Conservation (phyloP, 345 rosid genomes). For the Populus tremula region DNA sequence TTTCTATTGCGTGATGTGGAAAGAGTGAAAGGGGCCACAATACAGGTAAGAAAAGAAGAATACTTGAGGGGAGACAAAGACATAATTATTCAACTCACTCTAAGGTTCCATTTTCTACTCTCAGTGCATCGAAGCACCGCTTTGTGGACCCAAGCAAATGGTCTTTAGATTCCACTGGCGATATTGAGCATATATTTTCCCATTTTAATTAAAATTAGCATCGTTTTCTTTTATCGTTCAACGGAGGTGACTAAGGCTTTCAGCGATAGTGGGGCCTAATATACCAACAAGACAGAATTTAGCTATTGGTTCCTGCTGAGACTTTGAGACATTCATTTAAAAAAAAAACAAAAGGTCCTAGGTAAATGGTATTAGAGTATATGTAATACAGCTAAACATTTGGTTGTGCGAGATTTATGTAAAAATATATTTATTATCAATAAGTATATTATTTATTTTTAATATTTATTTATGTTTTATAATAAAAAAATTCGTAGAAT, state of each 20-base stretch:
- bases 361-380: too few relatives aligned
- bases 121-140: neutral
- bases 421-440: too few relatives aligned
- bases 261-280: neutral
- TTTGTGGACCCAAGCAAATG: neutral
- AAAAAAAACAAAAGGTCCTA: too few relatives aligned
- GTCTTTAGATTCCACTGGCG: neutral
- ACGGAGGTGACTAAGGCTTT: neutral
- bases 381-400: too few relatives aligned
- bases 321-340: neutral
- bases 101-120: neutral
- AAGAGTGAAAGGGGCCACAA: neutral
- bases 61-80: neutral
- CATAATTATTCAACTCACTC: neutral
- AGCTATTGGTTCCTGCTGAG: neutral
- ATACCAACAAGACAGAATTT: neutral
- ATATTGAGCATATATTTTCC: neutral
- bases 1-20: neutral
- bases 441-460: too few relatives aligned
- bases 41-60: neutral
- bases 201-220: neutral
- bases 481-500: too few relatives aligned
- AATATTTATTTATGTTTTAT: too few relatives aligned
- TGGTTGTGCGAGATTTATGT: too few relatives aligned
- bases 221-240: neutral